A percentile compares a stretch with the other conserved stretches of the same genome.
Evolutionary conservation across 2,329 filamentous ascomycete genomes (phyloP).

Genomic region (Cyanodermella asteris): DNA sequence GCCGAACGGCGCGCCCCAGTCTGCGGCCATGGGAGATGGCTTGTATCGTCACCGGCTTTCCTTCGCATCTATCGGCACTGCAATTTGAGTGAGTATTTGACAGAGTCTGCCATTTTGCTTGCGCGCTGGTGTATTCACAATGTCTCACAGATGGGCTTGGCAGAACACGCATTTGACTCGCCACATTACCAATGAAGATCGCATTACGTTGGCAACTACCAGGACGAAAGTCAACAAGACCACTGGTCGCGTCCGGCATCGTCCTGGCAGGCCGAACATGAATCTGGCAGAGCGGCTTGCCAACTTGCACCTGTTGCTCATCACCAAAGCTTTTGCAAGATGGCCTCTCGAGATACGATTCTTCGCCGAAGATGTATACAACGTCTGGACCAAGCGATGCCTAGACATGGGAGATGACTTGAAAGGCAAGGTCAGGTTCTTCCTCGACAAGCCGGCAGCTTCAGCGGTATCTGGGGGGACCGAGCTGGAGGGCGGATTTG

Average conservation of each 20-base stretch:
- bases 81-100: constrained; percentile 60
- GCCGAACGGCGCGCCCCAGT: constrained; percentile 44
- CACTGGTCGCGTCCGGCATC: constrained; percentile 21
- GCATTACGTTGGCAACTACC: constrained; percentile 35
- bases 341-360: constrained; percentile 74
- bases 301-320: constrained; percentile 61
- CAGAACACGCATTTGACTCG: constrained; percentile 63
- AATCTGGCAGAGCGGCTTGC: constrained; percentile 49
- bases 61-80: constrained; percentile 63
- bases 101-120: neutral
- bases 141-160: constrained; percentile 58
- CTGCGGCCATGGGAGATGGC: constrained; percentile 84
- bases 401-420: constrained; percentile 26
- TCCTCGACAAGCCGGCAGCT: constrained; percentile 24
- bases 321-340: constrained; percentile 53
- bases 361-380: constrained; percentile 47
- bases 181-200: constrained; percentile 46
- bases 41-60: constrained; percentile 69
- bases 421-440: constrained; percentile 28
- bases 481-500: constrained; percentile 19
- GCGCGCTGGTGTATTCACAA: no score
- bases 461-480: constrained; percentile 8
- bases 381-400: constrained; percentile 43
- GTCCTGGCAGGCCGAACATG: constrained; percentile 33
- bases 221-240: constrained; percentile 13